Base-by-base conservation (phyloP, 306 rosid species). In the Rosa rugosa region DNA sequence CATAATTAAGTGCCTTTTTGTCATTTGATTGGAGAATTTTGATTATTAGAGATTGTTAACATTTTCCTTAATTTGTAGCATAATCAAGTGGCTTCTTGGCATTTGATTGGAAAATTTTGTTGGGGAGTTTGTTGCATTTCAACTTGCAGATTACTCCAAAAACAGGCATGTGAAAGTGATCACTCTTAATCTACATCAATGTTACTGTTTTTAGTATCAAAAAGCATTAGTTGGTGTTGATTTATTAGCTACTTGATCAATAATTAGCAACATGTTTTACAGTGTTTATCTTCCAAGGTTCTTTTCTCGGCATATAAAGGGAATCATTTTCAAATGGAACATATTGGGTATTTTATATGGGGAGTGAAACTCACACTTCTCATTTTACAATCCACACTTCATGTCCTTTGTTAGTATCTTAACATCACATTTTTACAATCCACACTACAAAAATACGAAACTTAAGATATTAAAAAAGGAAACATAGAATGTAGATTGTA, bases 71-170 rank as follows among this genome's bases (percentile, higher is more conserved):
- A 14, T 14, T 22, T 22, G 34, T 59, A 54, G 13, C 31, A 11
- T 57, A 11, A 56, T 60, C 18, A 38, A 71, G 25, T 34, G 69
- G 67, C 12, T 11, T 64, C 8, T 62, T 62, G 68, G 18, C 38
- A 4, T 62, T 27, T 62, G 68, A 12, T 62, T 27, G 18, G 8
- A 27, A 17, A 11, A 10, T 69, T 64, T n/a, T 31, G 17, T 71
- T 63, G 54, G 69, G 56, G 10, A 13, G 46, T 64, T 27, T 62
- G 38, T 63, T 63, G 54, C 14, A 47, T 73, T 42, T 73, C 68
- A 80, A 73, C 47, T 65, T 51, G 75, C 59, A 51, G 45, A 67
- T 27, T 51, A 38, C 36, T 51, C 74, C 80, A 77, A 67, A 66
- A 50, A 66, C 42, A 67, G 10, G 64, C 51, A 50, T 36, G 65